Percentiles rank a stretch among this genome's conserved stretches.
phyloP scores from a whole-genome alignment of 2,329 filamentous ascomycete genomes.

The Drechslerella stenobrocha region DNA sequence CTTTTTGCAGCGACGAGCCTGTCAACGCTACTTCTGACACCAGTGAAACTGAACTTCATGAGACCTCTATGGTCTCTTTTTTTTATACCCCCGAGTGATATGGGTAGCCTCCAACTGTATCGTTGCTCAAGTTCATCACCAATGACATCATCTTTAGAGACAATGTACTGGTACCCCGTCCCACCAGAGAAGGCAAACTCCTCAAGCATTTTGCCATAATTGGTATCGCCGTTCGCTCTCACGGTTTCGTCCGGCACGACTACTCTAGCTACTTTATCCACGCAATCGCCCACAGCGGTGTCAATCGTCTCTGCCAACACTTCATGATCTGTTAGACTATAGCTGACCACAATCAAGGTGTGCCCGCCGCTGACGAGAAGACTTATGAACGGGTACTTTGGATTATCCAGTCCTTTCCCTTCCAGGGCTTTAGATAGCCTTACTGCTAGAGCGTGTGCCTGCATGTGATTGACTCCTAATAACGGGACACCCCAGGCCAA shows the following conservation, averaged over 20 bases:
- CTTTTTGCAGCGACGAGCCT: conserved; percentile 59
- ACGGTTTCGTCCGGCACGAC: conserved; percentile 69
- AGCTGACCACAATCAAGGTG: conserved; percentile 79
- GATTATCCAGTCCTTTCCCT: conserved; percentile 54
- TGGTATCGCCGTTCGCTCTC: conserved; percentile 61
- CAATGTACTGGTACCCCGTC: conserved; percentile 8
- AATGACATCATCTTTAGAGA: conserved; percentile 21
- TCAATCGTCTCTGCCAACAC: conserved; percentile 75
- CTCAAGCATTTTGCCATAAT: conserved; percentile 81
- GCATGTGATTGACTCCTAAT: conserved; percentile 93
- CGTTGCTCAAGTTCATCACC: conserved; percentile 54
- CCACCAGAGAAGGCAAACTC: conserved; percentile 70
- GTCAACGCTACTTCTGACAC: conserved; percentile 68
- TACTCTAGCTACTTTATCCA: conserved; percentile 82
- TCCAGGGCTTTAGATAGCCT: conserved; percentile 67
- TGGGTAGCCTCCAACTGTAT: conserved; percentile 70
- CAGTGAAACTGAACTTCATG: conserved; percentile 74
- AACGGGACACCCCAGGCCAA: conserved; percentile 81
- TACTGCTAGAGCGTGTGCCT: conserved; percentile 89
- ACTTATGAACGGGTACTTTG: conserved; percentile 80
- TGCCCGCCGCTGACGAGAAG: conserved; percentile 91
- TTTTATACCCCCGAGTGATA: conserved; percentile 65
- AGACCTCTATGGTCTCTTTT: conserved; percentile 55
- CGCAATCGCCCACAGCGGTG: conserved; percentile 82
- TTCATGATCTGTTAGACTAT: conserved; percentile 68